Conservation (phyloP, 331 rosid species). For the Phaseolus coccineus region DNA sequence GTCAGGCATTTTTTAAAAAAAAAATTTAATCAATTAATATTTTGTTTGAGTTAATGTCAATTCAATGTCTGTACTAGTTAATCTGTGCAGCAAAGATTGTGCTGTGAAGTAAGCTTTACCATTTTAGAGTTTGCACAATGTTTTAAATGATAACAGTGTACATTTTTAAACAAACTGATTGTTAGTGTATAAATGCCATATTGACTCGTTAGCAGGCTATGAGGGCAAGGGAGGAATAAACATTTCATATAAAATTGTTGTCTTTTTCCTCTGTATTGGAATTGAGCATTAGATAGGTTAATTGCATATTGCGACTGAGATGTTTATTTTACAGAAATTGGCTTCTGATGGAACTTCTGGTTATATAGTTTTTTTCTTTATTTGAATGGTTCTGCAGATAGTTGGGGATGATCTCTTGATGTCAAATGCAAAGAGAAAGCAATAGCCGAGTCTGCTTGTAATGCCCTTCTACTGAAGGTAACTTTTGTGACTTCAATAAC, state of each 20-base stretch:
- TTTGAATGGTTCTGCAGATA: conserved; percentile 65
- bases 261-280: background rate
- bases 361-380: conserved; percentile 25
- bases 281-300: background rate
- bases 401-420: conserved; percentile 88
- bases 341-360: conserved; percentile 37
- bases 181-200: background rate
- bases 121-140: conserved; percentile 28
- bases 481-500: conserved; percentile 20
- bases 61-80: conserved; percentile 33
- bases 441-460: conserved; percentile 76
- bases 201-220: conserved; percentile 5
- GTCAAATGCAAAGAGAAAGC: conserved; percentile 89
- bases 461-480: conserved; percentile 94
- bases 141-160: background rate
- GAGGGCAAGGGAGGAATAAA: background rate
- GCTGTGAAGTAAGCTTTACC: conserved; percentile 7
- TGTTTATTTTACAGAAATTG: conserved; percentile 14
- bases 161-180: conserved; percentile 21
- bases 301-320: conserved; percentile 22
- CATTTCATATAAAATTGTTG: background rate
- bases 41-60: conserved; percentile 34
- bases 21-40: conserved; percentile 42
- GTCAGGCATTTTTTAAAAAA: too few relatives aligned
- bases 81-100: conserved; percentile 33